Evolutionary conservation across 352 stramenopile genomes (phyloP), one percentile per base, ranked within the genome.

Genomic region (Phytophthora hybrid): DNA sequence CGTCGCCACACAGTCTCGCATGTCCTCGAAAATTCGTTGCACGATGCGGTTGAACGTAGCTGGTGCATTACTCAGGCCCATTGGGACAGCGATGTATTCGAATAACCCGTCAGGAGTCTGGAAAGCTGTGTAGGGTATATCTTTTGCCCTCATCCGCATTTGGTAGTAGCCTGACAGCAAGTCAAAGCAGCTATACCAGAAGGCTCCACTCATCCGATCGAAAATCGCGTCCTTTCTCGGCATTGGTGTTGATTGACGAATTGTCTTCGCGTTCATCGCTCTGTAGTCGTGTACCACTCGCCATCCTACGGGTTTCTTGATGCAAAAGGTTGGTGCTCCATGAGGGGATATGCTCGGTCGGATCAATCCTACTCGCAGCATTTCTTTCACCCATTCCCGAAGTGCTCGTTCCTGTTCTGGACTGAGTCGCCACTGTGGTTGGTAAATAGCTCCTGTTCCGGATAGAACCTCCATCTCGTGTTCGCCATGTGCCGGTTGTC

Each of bases 161-260:
- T 54, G 63, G 9, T 63, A 63, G 18, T 59, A 64, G 2, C 53
- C 63, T 7, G 63, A 59, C 3, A 63, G 19, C 34, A 64, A 52
- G 26, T 71, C 63, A 39, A 70, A 71, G 19, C 63, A 64, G 21
- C 44, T 64, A 13, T 71, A 71, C 54, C 54, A 64, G 5, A 54
- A 11, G 11, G 39, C 39, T 10, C 39, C 34, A 41, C 11, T 46
- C 63, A 54, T 71, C 13, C 44, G 54, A 44, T 71, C 63, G 6
- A 64, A 21, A 46, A 59, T 71, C 2, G 34, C 21, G 39, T 71
- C 54, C 26, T 64, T 64, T 1, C 54, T 7, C 39, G 55, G 63
- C 39, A 71, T 71, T 34, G 63, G 63, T 3, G 54, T 71, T 10
- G 63, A 71, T 32, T 71, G 54, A 2, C 61, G 49, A 41, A 68